Percentiles rank a stretch among this genome's conserved stretches.
These are phyloP conservation scores for Populus pruinosa DNA, from an alignment of 345 rosid species.

Conservation along the genomic window DNA sequence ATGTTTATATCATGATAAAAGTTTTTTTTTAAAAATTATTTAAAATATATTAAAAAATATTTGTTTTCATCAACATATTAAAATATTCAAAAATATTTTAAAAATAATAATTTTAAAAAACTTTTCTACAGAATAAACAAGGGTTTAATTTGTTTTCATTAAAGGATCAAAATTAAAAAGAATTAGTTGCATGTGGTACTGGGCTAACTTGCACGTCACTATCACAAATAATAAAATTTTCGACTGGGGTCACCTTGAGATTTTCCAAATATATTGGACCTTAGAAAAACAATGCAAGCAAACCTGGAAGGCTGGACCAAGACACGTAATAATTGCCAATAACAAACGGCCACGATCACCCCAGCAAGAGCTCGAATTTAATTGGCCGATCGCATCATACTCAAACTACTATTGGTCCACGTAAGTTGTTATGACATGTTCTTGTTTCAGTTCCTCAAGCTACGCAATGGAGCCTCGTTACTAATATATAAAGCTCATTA, in stretches of 20 bases:
- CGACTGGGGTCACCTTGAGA: too few species aligned
- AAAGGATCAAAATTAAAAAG: too few species aligned
- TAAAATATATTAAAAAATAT: too few species aligned
- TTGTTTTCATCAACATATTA: too few species aligned
- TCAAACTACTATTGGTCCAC: slow-evolving; percentile 52
- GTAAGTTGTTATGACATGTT: slow-evolving; percentile 49
- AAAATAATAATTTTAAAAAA: too few species aligned
- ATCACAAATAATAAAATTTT: too few species aligned
- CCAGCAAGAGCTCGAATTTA: slow-evolving; percentile 39
- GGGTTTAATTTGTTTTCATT: too few species aligned
- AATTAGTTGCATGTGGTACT: too few species aligned
- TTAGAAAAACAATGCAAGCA: background rate
- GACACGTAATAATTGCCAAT: slow-evolving; percentile 13
- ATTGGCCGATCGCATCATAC: slow-evolving; percentile 24
- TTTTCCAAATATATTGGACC: background rate
- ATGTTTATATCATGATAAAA: rapidly evolving
- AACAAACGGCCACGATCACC: slow-evolving; percentile 40
- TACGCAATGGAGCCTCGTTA: background rate
- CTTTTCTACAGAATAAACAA: too few species aligned
- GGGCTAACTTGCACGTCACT: too few species aligned
- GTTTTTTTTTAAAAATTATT: too few species aligned
- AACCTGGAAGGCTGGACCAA: background rate
- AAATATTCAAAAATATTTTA: too few species aligned
- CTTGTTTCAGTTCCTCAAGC: background rate
- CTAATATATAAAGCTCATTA: slow-evolving; percentile 2